Base-by-base conservation (phyloP, 1,284 basidiomycete species). In the Pseudozyma pruni region DNA sequence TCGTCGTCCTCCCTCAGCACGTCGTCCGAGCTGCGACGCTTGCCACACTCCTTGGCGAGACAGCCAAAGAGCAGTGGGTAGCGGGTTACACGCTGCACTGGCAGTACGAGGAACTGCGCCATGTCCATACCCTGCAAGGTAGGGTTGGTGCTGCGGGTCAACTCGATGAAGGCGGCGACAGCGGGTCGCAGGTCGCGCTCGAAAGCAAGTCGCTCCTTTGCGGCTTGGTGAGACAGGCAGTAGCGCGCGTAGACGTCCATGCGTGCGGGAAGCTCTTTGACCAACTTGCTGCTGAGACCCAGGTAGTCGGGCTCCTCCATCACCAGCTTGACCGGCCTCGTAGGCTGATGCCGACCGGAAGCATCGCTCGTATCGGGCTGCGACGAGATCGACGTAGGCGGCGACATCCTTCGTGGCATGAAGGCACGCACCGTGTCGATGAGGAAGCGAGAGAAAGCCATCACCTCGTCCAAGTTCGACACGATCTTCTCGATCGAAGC, bases 81-180 rank as follows among this genome's bases (percentile, higher is more conserved):
- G 13, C 57, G 43, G 6, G 57, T 59, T 23, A 59, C 38, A 7
- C 57, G 49, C n/a, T 52, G 50, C 8, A 59, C 44, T n/a, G 57
- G 50, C 8, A 60, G 44, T 8, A 60, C 49, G 7, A 60, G 49
- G 49, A 43, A 53, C n/a, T 60, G 49, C 6, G 37, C 37, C 42
- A 60, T 50, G 22, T 60, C 49, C 57, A 60, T 60, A 2, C 57
- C 57, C 25, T 60, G 57, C 17, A 60, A n/a, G 7, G 34, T 37
- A 10, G 57, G 57, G 23, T 60, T 60, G 19, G 57, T 60, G 33
- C 33, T 47, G 20, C 45, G 40, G 14, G 43, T 38, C 38, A 60
- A 20, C 42, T 60, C 49, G 44, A 60, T 53, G 16, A 52, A 53
- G 4, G 48, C 42, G 6, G 49, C 57, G 6, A 60, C 45, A 3